These are phyloP conservation scores for Ophiocordyceps camponoti-leonardi DNA, from an alignment of 2,329 filamentous ascomycete species.

Conservation along the genomic window DNA sequence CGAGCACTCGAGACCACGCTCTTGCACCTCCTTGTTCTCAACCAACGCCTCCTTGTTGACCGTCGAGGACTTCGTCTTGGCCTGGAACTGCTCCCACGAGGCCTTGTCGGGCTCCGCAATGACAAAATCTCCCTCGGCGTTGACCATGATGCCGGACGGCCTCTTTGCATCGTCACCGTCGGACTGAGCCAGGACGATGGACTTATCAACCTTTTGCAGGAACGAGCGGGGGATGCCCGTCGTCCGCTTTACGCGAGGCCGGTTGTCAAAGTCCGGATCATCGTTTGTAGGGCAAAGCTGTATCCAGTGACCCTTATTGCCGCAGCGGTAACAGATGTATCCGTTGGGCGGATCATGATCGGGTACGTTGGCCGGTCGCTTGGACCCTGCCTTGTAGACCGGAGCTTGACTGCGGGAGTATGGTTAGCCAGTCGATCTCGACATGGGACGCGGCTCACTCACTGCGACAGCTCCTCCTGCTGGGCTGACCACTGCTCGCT, in stretches of 20 bases:
- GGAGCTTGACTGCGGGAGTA: constrained; percentile 35
- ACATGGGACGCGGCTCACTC: constrained; percentile 15
- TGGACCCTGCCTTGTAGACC: constrained; percentile 41
- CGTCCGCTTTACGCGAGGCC: constrained; percentile 84
- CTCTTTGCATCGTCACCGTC: constrained; percentile 71
- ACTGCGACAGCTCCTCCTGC: constrained; percentile 83
- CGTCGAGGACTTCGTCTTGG: constrained; percentile 76
- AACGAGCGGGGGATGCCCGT: constrained; percentile 95
- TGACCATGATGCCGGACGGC: constrained; percentile 87
- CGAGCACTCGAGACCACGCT: constrained; percentile 77
- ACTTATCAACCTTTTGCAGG: constrained; percentile 88
- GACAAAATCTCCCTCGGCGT: constrained; percentile 93
- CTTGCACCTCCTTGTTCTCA: constrained; percentile 73
- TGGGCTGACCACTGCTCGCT: constrained; percentile 86
- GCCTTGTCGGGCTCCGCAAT: constrained; percentile 91
- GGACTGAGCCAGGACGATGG: constrained; percentile 54
- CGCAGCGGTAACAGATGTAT: constrained; percentile 92
- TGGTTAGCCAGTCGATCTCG: constrained; percentile 13
- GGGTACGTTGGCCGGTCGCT: constrained; percentile 60
- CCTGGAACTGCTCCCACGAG: constrained; percentile 93
- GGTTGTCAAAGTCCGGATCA: constrained; percentile 87
- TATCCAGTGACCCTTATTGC: constrained; percentile 98
- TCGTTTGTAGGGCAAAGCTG: constrained; percentile 97
- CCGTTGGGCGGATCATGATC: constrained; percentile 86
- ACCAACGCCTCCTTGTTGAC: constrained; percentile 61